phyloP scores from a whole-genome alignment of 768 basidiomycete species.

The Krasilnikovozyma curviuscula region DNA sequence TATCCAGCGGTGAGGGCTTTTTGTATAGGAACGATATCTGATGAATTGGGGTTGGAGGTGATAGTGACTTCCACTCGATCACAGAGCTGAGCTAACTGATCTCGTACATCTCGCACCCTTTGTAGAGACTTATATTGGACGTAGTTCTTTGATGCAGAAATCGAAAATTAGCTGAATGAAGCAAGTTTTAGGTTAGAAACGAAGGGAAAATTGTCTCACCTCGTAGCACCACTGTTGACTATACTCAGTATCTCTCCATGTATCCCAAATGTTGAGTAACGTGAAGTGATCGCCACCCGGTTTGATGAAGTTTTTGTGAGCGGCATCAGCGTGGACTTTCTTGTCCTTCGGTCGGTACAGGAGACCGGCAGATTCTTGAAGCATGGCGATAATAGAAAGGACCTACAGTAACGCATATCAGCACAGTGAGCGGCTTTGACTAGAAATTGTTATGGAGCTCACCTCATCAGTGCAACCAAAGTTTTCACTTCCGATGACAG shows the following conservation, averaged over 20 bases:
- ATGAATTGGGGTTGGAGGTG: slow-evolving; percentile 67
- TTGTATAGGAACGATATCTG: slow-evolving; percentile 80
- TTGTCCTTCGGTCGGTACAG: slow-evolving; percentile 98
- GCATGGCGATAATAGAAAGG: slow-evolving; percentile 89
- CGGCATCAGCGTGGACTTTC: slow-evolving; percentile 91
- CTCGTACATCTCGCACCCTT: slow-evolving; percentile 85
- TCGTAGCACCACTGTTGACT: slow-evolving; percentile 91
- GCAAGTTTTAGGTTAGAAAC: not conserved
- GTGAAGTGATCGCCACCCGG: slow-evolving; percentile 96
- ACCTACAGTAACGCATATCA: slow-evolving; percentile 38
- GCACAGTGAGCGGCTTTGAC: not conserved
- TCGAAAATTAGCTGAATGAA: not conserved
- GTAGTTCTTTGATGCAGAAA: slow-evolving; percentile 32
- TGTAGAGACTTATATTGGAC: slow-evolving; percentile 85
- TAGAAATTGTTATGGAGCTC: slow-evolving; percentile 15
- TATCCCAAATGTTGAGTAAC: slow-evolving; percentile 91
- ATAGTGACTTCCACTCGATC: slow-evolving; percentile 92
- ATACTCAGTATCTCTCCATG: slow-evolving; percentile 95
- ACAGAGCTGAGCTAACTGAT: slow-evolving; percentile 83
- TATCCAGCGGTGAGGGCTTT: slow-evolving; percentile 90
- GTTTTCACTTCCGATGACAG: slow-evolving; percentile 85
- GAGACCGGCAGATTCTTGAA: slow-evolving; percentile 81
- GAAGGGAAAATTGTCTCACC: slow-evolving; percentile 28
- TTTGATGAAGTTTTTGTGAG: slow-evolving; percentile 88
- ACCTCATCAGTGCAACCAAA: slow-evolving; percentile 94